Conservation (phyloP, 2,329 filamentous ascomycete genomes). For the Colletotrichum noveboracense region DNA sequence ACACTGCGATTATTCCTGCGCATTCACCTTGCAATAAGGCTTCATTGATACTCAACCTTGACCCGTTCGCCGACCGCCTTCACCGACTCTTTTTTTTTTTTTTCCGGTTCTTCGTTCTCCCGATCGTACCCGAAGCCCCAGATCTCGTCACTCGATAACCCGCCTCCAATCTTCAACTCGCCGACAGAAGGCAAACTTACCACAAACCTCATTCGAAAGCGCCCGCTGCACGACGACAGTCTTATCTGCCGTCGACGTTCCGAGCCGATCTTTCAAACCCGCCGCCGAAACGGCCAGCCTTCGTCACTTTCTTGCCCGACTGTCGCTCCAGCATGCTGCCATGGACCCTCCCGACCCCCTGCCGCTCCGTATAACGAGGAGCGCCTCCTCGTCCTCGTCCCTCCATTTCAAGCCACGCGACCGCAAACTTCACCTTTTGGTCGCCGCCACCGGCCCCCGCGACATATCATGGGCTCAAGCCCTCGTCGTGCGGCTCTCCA, state of each 20-base stretch:
- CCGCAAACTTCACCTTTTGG: constrained; percentile 63
- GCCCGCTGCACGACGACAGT: background rate
- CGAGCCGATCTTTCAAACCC: background rate
- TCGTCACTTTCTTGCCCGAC: background rate
- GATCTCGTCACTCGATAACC: background rate
- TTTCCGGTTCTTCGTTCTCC: background rate
- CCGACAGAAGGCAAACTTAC: background rate
- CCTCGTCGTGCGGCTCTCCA: constrained; percentile 70
- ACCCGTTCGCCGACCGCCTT: background rate
- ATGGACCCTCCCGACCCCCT: constrained; percentile 20
- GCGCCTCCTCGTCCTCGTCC: constrained; percentile 38
- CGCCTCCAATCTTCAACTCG: background rate
- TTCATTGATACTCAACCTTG: background rate
- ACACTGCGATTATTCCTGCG: background rate
- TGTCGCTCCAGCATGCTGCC: background rate
- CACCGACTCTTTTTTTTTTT: background rate
- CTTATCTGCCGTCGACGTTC: background rate
- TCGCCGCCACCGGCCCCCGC: constrained; percentile 68
- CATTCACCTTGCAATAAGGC: background rate
- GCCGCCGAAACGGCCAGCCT: background rate
- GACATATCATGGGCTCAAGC: constrained; percentile 71
- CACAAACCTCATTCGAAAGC: background rate
- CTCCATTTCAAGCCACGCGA: constrained; percentile 39
- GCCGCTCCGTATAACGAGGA: constrained; percentile 17
- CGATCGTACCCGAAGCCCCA: background rate